Base-by-base conservation (phyloP, 2,329 filamentous ascomycete species). In the Colletotrichum trifolii region DNA sequence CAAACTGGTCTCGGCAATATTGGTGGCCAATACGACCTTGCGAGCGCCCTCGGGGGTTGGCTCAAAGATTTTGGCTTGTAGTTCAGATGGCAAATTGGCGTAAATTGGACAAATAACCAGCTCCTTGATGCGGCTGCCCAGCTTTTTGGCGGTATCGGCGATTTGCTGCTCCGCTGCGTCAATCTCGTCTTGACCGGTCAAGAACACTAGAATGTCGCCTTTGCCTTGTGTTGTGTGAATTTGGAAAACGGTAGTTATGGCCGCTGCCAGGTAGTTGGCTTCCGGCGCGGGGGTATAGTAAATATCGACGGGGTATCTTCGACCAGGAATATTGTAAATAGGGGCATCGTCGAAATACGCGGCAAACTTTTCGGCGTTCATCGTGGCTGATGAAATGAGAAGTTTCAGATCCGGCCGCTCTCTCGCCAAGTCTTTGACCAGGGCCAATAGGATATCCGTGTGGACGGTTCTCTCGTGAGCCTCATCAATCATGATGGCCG, bases 141-240 rank as follows among this genome's bases (percentile, higher is more conserved):
- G 83, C 71, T 97, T 98, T 60, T 91, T 86, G 4, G 92, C 89
- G 1, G 94, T 97, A 69, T 97, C 93, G 50, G 91, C 86, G 15
- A 99, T 86, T 69, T 94, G 92, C 70, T 91, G 88, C 72, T 96
- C 92, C 0, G 93, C 94, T 1, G 91, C 88, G 72, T 97, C 94
- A 57, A 99, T 99, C 73, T 99, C 96, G 72, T 98, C 96, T 74
- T 98, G 94, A 45, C 96, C 96, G 0, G 95, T 97, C 40, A 99
- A 80, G 77, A 99, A 99, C 2, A 98, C 93, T 4, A 99, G 80
- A 15, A 99, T 97, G 71, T 97, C 96, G 11, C 96, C 96, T 64
- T 87, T 87, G 0, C 89, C 90, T 73, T 96, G 93, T 0, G 90
- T 92, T 0, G 94, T 91, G 73, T 99, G 96, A 45, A 98, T 97